Percentiles rank a stretch among this genome's conserved stretches.
Evolutionary conservation across 2,329 filamentous ascomycete genomes (phyloP).

Genomic region (Rasamsonia emersonii): DNA sequence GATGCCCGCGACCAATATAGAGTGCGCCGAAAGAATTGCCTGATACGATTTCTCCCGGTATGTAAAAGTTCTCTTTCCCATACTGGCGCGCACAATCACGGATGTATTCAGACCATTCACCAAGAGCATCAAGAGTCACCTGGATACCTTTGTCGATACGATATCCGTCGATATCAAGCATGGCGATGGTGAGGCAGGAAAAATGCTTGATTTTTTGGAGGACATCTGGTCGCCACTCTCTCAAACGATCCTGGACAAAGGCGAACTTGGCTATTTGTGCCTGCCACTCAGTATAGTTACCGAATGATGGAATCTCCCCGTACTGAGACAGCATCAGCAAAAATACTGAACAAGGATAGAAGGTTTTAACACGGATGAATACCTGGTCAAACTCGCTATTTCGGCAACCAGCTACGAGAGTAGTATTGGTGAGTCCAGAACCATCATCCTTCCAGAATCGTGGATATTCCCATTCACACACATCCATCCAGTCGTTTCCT

Average conservation of each 20-base stretch:
- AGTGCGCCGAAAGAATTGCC: slow-evolving; percentile 49
- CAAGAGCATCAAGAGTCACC: slow-evolving; percentile 49
- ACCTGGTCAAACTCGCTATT: slow-evolving; percentile 49
- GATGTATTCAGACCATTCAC: slow-evolving; percentile 44
- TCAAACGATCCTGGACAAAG: slow-evolving; percentile 53
- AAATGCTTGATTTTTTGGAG: slow-evolving; percentile 48
- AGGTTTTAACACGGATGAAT: no score
- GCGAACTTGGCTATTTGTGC: slow-evolving; percentile 54
- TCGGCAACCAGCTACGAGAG: slow-evolving; percentile 43
- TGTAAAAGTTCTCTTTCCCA: slow-evolving; percentile 52
- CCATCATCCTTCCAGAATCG: slow-evolving; percentile 50
- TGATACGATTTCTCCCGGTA: slow-evolving; percentile 51
- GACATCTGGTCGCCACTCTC: slow-evolving; percentile 50
- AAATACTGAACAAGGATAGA: no score
- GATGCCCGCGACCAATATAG: slow-evolving; percentile 49
- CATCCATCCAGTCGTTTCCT: slow-evolving; percentile 40
- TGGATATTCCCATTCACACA: slow-evolving; percentile 47
- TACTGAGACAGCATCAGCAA: slow-evolving; percentile 39
- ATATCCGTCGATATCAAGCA: slow-evolving; percentile 53
- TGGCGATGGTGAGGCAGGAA: slow-evolving; percentile 50
- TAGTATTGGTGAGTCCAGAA: slow-evolving; percentile 33
- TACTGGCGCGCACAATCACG: slow-evolving; percentile 43
- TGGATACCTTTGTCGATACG: slow-evolving; percentile 55
- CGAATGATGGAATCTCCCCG: slow-evolving; percentile 51
- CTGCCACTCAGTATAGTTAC: slow-evolving; percentile 49